Evolutionary conservation across 495 filamentous ascomycete species (phyloP), one percentile per base, ranked within the genome.

Genomic region (Endocarpon pusillum): DNA sequence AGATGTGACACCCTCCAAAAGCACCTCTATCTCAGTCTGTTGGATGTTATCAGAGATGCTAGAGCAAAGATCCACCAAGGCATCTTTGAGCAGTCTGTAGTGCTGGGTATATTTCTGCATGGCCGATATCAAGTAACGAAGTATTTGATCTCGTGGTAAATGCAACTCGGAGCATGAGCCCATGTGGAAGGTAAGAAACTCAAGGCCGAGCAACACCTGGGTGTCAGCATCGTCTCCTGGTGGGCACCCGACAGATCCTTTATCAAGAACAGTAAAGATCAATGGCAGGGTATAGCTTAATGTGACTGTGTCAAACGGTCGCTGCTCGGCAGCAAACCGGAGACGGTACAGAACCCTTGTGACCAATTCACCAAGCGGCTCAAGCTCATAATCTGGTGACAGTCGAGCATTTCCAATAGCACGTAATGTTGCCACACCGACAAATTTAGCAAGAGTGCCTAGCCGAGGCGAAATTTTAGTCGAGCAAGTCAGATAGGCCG

Each of bases 31-130:
- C 52, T 97, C 89, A 4, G 62, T 48, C 14, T 60, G 39, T 37
- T 44, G 72, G 33, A 94, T 82, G 32, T 80, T 87, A 1, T 73
- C 66, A 1, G 83, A 72, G 32, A 94, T 64, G 36, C 71, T 83
- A 35, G 82, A 70, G 42, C 79, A 78, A 47, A 89, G 67, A 52
- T 94, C 83, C 19, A 73, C 61, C 30, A 97, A 63, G 41, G 81
- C 91, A 51, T 96, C 91, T 51, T 91, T 93, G 52, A 94, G 71
- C 22, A 82, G 55, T 53, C 89, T 92, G 58, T 94, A 94, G 51
- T 96, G 91, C 36, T 91, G 81, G 26, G 71, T 78, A 50, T 87
- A 94, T 42, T 62, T 67, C 44, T 91, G 82, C 81, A 96, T 92
- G 2, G 81, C 75, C 3, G 56, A 59, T 19, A 93, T 73, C 17